Percentiles rank a stretch among this genome's conserved stretches.
Evolutionary conservation across 1,284 basidiomycete species (phyloP).

Genomic region (Moesziomyces parantarcticus): DNA sequence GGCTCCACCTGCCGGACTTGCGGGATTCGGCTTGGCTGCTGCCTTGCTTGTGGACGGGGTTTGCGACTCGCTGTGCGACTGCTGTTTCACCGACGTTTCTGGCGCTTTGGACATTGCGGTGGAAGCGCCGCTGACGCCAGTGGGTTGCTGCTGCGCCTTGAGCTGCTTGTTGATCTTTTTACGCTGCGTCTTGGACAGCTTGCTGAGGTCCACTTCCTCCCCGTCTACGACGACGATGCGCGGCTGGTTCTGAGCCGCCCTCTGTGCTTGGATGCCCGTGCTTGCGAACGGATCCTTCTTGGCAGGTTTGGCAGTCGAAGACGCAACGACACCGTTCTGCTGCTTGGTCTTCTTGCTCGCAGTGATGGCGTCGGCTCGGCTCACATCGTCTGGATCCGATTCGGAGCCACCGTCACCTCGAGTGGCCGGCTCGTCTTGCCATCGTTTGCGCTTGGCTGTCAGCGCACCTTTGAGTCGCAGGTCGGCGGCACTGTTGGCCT

Average conservation of each 20-base stretch:
- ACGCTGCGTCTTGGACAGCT: slow-evolving; percentile 57
- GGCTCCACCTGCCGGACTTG: slow-evolving; percentile 3
- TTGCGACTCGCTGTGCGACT: background rate
- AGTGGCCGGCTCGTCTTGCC: slow-evolving; percentile 14
- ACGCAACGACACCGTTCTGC: background rate
- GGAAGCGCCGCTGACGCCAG: background rate
- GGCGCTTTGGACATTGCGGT: too few species aligned
- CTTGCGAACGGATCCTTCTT: slow-evolving; percentile 46
- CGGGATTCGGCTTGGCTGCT: background rate
- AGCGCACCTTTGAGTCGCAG: slow-evolving; percentile 48
- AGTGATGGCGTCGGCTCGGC: slow-evolving; percentile 24
- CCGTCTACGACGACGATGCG: slow-evolving; percentile 26
- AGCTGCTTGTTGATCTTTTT: slow-evolving; percentile 60
- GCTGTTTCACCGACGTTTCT: background rate
- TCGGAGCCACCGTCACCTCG: slow-evolving; percentile 9
- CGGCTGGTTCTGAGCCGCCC: slow-evolving; percentile 33
- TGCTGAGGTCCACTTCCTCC: slow-evolving; percentile 28
- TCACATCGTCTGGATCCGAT: slow-evolving; percentile 33
- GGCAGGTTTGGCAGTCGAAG: slow-evolving; percentile 8
- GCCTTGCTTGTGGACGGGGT: background rate
- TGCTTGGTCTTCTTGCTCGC: slow-evolving; percentile 32
- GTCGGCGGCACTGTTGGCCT: slow-evolving; percentile 36
- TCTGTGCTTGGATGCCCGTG: slow-evolving; percentile 31
- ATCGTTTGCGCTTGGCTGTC: slow-evolving; percentile 45
- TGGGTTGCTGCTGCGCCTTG: slow-evolving; percentile 15